Percentiles rank a stretch among this genome's conserved stretches.
These are phyloP conservation scores for Penicillium psychrosexuale DNA, from an alignment of 2,329 filamentous ascomycete species.

Conservation along the genomic window DNA sequence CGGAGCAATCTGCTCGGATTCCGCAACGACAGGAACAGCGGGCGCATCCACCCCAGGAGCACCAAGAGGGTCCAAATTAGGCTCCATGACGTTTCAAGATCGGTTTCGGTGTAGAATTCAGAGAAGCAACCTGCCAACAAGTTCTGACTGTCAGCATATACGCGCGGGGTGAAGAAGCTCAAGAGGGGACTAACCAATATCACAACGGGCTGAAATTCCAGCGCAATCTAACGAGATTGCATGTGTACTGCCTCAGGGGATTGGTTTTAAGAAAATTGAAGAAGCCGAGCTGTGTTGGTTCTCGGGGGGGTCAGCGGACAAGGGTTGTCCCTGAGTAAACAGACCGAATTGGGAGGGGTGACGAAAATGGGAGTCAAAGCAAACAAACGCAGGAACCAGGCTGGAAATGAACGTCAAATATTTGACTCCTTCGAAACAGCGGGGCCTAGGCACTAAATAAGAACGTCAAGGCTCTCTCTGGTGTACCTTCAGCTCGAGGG, in stretches of 20 bases:
- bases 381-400: constrained; percentile 4
- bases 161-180: constrained; percentile 2
- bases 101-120: constrained; percentile 1
- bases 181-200: constrained; percentile 17
- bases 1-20: constrained; percentile 18
- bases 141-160: constrained; percentile 12
- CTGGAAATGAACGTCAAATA: constrained; percentile 5
- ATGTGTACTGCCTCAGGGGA: constrained; percentile 1
- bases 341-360: not conserved
- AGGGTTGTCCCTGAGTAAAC: constrained; percentile 13
- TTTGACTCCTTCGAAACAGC: not conserved
- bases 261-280: constrained; percentile 1
- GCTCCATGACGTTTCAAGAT: constrained; percentile 25
- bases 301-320: constrained; percentile 5
- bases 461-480: not conserved
- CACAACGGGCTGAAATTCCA: constrained; percentile 4
- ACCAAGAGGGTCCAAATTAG: constrained; percentile 20
- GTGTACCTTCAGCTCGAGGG: constrained; percentile 17
- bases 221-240: constrained; percentile 9
- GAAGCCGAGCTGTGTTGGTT: constrained; percentile 6
- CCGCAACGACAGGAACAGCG: constrained; percentile 19
- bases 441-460: constrained; percentile 6
- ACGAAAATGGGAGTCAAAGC: not conserved
- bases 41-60: constrained; percentile 12
- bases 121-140: constrained; percentile 16